A percentile compares a stretch with the other conserved stretches of the same genome.
Evolutionary conservation across 129 eudicot species (phyloP).

Genomic region (Deinandra increscens): DNA sequence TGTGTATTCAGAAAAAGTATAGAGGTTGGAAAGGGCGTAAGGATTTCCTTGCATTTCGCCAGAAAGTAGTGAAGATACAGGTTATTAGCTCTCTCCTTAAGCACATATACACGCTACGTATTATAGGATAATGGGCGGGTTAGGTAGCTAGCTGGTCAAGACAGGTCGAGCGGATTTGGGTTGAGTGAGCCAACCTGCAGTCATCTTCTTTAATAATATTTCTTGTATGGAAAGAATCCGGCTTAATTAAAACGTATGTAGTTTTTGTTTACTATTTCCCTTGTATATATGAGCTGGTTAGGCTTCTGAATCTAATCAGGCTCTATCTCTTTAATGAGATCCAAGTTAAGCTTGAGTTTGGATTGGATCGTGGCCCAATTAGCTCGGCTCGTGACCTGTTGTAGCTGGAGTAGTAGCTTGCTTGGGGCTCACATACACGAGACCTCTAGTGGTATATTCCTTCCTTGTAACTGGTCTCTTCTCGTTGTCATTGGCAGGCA

Average conservation of each 20-base stretch:
- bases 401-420: too few relatives aligned
- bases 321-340: too few relatives aligned
- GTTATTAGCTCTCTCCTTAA: conserved; percentile 28
- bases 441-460: not conserved
- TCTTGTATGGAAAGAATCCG: too few relatives aligned
- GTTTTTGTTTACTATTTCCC: too few relatives aligned
- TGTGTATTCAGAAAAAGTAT: conserved; percentile 83
- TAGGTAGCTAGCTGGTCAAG: not conserved
- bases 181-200: not conserved
- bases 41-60: conserved; percentile 71
- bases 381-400: too few relatives aligned
- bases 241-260: not conserved
- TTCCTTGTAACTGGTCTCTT: not conserved
- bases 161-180: not conserved
- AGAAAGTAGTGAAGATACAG: conserved; percentile 97
- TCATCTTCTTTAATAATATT: not conserved
- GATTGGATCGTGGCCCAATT: not conserved
- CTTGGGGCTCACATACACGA: too few relatives aligned
- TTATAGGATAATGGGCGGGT: not conserved
- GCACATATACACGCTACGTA: not conserved
- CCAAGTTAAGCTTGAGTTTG: not conserved
- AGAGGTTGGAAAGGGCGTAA: conserved; percentile 84
- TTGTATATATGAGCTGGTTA: too few relatives aligned
- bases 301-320: not conserved
- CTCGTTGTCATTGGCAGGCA: conserved; percentile 49